Conservation (phyloP, 805 yeast species). For the Sugiyamaella marilandica region DNA sequence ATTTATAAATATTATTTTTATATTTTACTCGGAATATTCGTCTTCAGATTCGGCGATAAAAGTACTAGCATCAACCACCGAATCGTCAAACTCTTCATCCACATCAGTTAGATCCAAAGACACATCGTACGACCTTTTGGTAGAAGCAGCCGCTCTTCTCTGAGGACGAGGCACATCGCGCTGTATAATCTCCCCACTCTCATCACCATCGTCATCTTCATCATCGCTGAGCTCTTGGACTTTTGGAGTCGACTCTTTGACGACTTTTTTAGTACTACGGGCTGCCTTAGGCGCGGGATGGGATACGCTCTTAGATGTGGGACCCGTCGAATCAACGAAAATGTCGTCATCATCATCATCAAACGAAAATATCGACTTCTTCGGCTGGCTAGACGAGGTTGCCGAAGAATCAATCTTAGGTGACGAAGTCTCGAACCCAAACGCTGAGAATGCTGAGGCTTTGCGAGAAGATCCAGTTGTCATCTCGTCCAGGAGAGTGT, state of each 20-base stretch:
- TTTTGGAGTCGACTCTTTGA: neutral
- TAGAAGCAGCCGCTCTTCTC: conserved; percentile 28
- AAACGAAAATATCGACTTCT: neutral
- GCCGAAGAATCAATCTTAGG: neutral
- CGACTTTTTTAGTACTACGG: neutral
- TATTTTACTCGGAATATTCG: conserved; percentile 4
- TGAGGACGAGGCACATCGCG: conserved; percentile 19
- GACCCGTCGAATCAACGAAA: conserved; percentile 1
- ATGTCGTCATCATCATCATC: conserved; percentile 8
- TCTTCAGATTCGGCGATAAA: conserved; percentile 1
- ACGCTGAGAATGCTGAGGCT: conserved; percentile 8
- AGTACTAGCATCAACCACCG: conserved; percentile 6
- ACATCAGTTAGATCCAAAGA: conserved; percentile 10
- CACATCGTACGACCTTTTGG: conserved; percentile 10
- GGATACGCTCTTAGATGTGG: conserved; percentile 21
- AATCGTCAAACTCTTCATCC: conserved; percentile 12
- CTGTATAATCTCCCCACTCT: conserved; percentile 11
- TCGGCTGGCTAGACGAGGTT: neutral
- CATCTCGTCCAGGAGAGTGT: conserved; percentile 7
- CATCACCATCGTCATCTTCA: conserved; percentile 8
- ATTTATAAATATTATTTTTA: neutral
- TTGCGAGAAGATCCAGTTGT: conserved; percentile 9
- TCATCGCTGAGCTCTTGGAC: conserved; percentile 24
- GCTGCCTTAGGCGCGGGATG: conserved; percentile 26
- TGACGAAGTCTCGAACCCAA: conserved; percentile 4